These are phyloP conservation scores for Alternaria ethzedia DNA, from an alignment of 2,329 filamentous ascomycete genomes.

Conservation along the genomic window DNA sequence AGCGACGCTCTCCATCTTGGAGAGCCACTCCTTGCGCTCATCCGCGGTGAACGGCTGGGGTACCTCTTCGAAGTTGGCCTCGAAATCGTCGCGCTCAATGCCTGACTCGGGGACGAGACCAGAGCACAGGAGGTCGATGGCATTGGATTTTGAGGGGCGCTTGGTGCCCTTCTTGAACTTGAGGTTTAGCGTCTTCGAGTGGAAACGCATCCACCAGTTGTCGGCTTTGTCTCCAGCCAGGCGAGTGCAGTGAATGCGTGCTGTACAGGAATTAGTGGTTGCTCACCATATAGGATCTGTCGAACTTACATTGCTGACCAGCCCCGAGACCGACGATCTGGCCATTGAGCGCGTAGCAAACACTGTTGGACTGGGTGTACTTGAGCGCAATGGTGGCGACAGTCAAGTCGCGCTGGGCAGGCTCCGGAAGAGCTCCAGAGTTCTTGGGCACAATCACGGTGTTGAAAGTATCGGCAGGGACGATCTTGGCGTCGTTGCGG, in stretches of 20 bases:
- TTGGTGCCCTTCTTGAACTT: conserved; percentile 99
- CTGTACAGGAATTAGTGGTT: conserved; percentile 21
- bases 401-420: conserved; percentile 85
- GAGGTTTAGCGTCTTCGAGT: conserved; percentile 83
- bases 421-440: conserved; percentile 72
- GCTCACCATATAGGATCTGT: not conserved
- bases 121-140: conserved; percentile 92
- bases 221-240: conserved; percentile 98
- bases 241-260: conserved; percentile 96
- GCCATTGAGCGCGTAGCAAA: conserved; percentile 94
- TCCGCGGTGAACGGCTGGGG: conserved; percentile 80
- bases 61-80: conserved; percentile 88
- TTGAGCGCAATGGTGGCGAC: conserved; percentile 97
- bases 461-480: conserved; percentile 79
- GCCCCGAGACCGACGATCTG: conserved; percentile 94
- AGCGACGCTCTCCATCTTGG: conserved; percentile 80
- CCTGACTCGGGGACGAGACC: conserved; percentile 85
- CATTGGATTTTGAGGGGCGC: conserved; percentile 96
- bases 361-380: conserved; percentile 97
- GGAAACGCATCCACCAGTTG: conserved; percentile 99
- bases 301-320: conserved; percentile 76
- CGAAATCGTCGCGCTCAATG: conserved; percentile 84
- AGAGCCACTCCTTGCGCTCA: conserved; percentile 86
- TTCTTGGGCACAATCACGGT: conserved; percentile 88
- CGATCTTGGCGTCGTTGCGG: conserved; percentile 90